A percentile compares a stretch with the other conserved stretches of the same genome.
Evolutionary conservation across 208 protist species (phyloP).

Genomic region (Phytomonas serpens): DNA sequence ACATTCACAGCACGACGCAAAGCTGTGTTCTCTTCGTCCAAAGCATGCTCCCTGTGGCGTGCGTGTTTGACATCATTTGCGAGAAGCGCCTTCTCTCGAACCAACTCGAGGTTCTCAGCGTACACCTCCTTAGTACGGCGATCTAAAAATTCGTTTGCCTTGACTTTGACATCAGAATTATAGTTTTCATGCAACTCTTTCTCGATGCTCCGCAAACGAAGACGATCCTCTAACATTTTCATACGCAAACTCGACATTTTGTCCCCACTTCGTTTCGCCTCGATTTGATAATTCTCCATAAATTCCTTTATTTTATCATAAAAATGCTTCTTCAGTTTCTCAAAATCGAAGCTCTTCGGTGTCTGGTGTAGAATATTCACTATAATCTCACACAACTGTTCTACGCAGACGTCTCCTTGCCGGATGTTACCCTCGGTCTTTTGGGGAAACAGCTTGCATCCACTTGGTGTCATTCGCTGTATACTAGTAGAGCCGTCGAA

Average conservation of each 20-base stretch:
- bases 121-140: slow-evolving; percentile 55
- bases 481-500: background rate
- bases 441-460: background rate
- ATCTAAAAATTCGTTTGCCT: slow-evolving; percentile 58
- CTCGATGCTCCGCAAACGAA: slow-evolving; percentile 53
- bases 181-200: slow-evolving; percentile 27
- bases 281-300: slow-evolving; percentile 18
- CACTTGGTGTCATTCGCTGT: background rate
- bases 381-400: slow-evolving; percentile 41
- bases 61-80: slow-evolving; percentile 29
- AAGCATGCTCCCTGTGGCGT: slow-evolving; percentile 10
- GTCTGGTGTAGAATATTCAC: slow-evolving; percentile 48
- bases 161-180: slow-evolving; percentile 40
- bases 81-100: slow-evolving; percentile 57
- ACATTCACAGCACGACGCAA: slow-evolving; percentile 45
- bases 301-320: slow-evolving; percentile 40
- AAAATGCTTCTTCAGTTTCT: slow-evolving; percentile 39
- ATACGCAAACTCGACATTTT: slow-evolving; percentile 27
- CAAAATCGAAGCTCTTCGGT: slow-evolving; percentile 36
- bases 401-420: slow-evolving; percentile 10
- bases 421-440: background rate
- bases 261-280: slow-evolving; percentile 19
- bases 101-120: slow-evolving; percentile 63
- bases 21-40: slow-evolving; percentile 34
- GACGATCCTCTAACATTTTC: slow-evolving; percentile 69